These are phyloP conservation scores for Candida adriatica DNA, from an alignment of 805 yeast genomes.

Conservation along the genomic window DNA sequence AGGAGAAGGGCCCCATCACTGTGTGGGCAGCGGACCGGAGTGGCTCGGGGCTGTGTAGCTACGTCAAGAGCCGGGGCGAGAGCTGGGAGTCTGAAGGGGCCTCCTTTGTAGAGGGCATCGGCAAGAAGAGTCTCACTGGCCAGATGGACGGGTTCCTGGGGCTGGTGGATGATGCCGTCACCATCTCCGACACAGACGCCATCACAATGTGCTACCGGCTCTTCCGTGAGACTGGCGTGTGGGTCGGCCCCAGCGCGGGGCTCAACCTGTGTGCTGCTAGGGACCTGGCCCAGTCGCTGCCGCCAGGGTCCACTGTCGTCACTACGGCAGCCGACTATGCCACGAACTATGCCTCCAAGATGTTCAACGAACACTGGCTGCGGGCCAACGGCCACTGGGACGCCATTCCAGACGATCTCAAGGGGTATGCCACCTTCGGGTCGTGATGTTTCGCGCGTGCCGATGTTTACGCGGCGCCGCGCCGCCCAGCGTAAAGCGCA, in stretches of 20 bases:
- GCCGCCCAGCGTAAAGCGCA: too few species aligned
- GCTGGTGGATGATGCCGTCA: conserved; percentile 17
- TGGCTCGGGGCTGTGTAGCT: conserved; percentile 58
- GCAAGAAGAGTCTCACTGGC: conserved; percentile 19
- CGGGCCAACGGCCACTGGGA: conserved; percentile 19
- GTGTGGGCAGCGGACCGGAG: conserved; percentile 72
- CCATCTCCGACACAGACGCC: conserved; percentile 16
- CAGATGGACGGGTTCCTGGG: conserved; percentile 17
- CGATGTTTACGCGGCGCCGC: too few species aligned
- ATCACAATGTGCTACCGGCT: conserved; percentile 12
- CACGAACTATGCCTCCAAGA: conserved; percentile 19
- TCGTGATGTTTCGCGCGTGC: too few species aligned
- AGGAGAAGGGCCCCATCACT: conserved; percentile 32
- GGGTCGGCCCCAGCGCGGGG: conserved; percentile 22
- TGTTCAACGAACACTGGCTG: conserved; percentile 17
- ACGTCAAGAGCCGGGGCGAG: conserved; percentile 14
- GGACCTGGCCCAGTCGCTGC: conserved; percentile 16
- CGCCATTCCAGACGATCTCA: conserved; percentile 13
- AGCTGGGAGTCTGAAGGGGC: conserved; percentile 18
- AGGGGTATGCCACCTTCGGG: too few species aligned
- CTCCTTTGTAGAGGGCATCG: conserved; percentile 23
- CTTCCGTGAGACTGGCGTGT: conserved; percentile 15
- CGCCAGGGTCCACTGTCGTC: conserved; percentile 22
- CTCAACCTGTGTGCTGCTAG: conserved; percentile 20
- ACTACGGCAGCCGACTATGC: conserved; percentile 21